Evolutionary conservation across 768 basidiomycete species (phyloP).

Genomic region (Rhizopogon roseolus): DNA sequence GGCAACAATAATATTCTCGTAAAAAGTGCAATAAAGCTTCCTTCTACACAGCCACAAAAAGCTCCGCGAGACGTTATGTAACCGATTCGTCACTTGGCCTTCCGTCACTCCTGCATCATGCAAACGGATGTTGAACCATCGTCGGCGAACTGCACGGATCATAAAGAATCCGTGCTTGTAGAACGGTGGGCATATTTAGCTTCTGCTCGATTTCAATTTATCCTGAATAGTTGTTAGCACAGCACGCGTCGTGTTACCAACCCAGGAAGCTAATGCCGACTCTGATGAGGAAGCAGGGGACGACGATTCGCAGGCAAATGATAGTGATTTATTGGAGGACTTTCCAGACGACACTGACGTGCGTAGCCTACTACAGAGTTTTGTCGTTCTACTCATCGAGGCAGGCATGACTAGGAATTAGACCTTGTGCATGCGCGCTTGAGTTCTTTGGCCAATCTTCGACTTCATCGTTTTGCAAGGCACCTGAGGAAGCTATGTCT

Average conservation of each 20-base stretch:
- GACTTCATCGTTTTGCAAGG: conserved; percentile 65
- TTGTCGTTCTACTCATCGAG: not conserved
- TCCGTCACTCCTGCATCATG: not conserved
- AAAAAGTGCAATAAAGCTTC: not conserved
- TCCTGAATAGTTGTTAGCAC: conserved; percentile 12
- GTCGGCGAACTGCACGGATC: conserved; percentile 6
- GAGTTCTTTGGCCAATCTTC: conserved; percentile 59
- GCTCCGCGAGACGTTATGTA: not conserved
- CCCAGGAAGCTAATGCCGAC: conserved; percentile 15
- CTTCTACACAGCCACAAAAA: conserved; percentile 1
- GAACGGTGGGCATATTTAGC: conserved; percentile 14
- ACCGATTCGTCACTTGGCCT: not conserved
- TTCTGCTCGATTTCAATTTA: conserved; percentile 4
- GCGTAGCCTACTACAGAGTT: conserved; percentile 17
- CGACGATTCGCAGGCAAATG: conserved; percentile 32
- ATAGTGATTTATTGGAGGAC: conserved; percentile 67
- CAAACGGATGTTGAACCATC: conserved; percentile 1
- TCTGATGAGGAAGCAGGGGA: conserved; percentile 38
- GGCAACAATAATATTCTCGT: no score
- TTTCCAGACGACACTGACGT: conserved; percentile 87
- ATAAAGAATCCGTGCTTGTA: conserved; percentile 19
- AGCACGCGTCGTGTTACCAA: conserved; percentile 47
- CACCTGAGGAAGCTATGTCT: conserved; percentile 75
- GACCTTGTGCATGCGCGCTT: conserved; percentile 82
- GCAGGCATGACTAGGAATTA: conserved; percentile 55